These are phyloP conservation scores for Stentor roeselii DNA, from an alignment of 73 alveolate genomes.

Conservation along the genomic window DNA sequence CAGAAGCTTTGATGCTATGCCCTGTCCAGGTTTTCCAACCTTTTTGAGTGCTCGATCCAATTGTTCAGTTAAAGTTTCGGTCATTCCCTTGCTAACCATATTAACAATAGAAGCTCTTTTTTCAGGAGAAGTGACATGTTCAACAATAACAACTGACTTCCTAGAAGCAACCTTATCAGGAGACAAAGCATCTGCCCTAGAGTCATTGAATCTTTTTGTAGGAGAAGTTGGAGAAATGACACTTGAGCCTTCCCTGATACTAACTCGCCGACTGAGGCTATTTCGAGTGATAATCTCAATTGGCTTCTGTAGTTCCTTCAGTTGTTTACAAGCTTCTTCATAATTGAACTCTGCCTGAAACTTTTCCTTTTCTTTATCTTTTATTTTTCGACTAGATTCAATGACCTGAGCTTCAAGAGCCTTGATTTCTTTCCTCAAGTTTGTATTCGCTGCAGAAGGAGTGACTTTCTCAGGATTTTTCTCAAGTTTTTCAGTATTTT, in stretches of 20 bases:
- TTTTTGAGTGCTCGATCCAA: no score
- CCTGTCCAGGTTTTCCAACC: no score
- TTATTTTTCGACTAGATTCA: background rate
- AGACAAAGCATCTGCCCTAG: no score
- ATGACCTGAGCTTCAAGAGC: background rate
- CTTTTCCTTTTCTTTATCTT: background rate
- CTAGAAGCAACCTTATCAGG: no score
- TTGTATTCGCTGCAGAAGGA: background rate
- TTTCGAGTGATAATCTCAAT: background rate
- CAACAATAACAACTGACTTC: no score
- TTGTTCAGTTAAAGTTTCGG: no score
- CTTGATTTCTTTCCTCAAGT: background rate
- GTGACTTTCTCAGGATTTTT: background rate
- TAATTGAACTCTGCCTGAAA: background rate
- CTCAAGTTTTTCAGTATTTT: background rate
- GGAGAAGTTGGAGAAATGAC: no score
- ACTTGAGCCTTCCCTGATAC: background rate
- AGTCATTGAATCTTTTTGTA: no score
- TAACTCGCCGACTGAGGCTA: background rate
- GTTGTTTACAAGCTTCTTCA: background rate
- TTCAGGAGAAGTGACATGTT: no score
- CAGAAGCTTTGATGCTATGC: no score
- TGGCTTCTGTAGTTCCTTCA: background rate
- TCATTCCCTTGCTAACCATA: no score
- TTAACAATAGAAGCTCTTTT: no score